Evolutionary conservation across 768 basidiomycete genomes (phyloP).

Genomic region (Termitomyces sp.): DNA sequence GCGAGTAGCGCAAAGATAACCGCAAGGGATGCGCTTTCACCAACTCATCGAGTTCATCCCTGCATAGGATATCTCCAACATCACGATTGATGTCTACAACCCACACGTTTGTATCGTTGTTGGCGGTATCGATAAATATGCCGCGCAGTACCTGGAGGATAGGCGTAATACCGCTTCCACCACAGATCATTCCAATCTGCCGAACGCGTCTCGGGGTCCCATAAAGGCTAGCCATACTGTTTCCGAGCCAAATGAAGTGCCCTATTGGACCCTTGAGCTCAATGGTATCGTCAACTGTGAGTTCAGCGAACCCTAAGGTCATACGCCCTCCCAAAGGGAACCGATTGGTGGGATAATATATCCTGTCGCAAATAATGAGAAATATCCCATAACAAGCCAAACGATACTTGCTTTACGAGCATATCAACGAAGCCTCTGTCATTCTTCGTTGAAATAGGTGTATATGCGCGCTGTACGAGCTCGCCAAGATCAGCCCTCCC

Average conservation of each 20-base stretch:
- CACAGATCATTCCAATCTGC: slow-evolving; percentile 53
- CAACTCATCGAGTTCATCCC: slow-evolving; percentile 31
- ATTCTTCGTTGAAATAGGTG: slow-evolving; percentile 45
- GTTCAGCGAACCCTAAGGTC: slow-evolving; percentile 32
- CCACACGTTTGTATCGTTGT: slow-evolving; percentile 39
- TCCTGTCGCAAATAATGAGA: slow-evolving; percentile 19
- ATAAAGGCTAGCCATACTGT: slow-evolving; percentile 32
- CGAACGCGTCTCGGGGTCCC: slow-evolving; percentile 29
- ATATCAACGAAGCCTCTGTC: slow-evolving; percentile 47
- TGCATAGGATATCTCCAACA: slow-evolving; percentile 39
- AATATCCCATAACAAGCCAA: background rate
- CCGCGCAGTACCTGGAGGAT: slow-evolving; percentile 53
- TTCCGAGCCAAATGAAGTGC: slow-evolving; percentile 48
- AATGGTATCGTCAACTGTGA: slow-evolving; percentile 43
- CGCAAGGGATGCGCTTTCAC: slow-evolving; percentile 22
- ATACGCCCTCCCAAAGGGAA: slow-evolving; percentile 41
- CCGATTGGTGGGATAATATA: slow-evolving; percentile 36
- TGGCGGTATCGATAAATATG: slow-evolving; percentile 36
- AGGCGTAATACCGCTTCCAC: slow-evolving; percentile 52
- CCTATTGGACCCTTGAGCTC: slow-evolving; percentile 63
- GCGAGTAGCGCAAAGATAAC: slow-evolving; percentile 40
- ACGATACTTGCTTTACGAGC: slow-evolving; percentile 38
- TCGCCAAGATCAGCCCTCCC: slow-evolving; percentile 25
- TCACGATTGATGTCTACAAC: slow-evolving; percentile 46
- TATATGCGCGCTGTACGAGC: slow-evolving; percentile 55